Conservation (phyloP, 805 yeast genomes). For the Kodamaea fukazawae region DNA sequence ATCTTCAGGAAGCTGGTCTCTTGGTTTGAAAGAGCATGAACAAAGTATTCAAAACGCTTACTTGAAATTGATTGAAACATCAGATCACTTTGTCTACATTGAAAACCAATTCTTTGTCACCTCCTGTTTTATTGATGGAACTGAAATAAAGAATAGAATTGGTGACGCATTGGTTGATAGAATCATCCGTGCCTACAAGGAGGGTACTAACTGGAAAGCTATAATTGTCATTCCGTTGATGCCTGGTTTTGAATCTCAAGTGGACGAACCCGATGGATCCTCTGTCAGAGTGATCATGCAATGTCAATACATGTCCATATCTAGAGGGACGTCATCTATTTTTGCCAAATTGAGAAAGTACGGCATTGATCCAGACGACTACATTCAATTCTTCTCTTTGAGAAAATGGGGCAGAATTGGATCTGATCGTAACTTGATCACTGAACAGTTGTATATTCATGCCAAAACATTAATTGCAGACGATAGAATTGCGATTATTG, state of each 20-base stretch:
- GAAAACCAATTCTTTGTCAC: slow-evolving; percentile 96
- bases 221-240: slow-evolving; percentile 87
- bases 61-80: slow-evolving; percentile 81
- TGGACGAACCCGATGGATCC: slow-evolving; percentile 90
- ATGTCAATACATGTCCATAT: slow-evolving; percentile 90
- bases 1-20: slow-evolving; percentile 90
- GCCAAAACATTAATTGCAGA: slow-evolving; percentile 91
- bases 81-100: slow-evolving; percentile 89
- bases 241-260: slow-evolving; percentile 96
- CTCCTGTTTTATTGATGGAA: slow-evolving; percentile 82
- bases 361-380: slow-evolving; percentile 86
- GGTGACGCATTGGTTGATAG: slow-evolving; percentile 98
- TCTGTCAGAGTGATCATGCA: slow-evolving; percentile 95
- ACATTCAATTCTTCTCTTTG: slow-evolving; percentile 86
- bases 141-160: slow-evolving; percentile 77
- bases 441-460: slow-evolving; percentile 92
- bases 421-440: slow-evolving; percentile 63
- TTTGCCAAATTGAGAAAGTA: slow-evolving; percentile 74
- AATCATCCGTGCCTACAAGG: slow-evolving; percentile 81
- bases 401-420: slow-evolving; percentile 97
- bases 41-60: slow-evolving; percentile 92
- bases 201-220: slow-evolving; percentile 82
- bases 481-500: slow-evolving; percentile 89
- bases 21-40: slow-evolving; percentile 82
- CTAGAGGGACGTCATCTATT: slow-evolving; percentile 84